Conservation (phyloP, 345 rosid species). For the Aquilaria yunnanensis region DNA sequence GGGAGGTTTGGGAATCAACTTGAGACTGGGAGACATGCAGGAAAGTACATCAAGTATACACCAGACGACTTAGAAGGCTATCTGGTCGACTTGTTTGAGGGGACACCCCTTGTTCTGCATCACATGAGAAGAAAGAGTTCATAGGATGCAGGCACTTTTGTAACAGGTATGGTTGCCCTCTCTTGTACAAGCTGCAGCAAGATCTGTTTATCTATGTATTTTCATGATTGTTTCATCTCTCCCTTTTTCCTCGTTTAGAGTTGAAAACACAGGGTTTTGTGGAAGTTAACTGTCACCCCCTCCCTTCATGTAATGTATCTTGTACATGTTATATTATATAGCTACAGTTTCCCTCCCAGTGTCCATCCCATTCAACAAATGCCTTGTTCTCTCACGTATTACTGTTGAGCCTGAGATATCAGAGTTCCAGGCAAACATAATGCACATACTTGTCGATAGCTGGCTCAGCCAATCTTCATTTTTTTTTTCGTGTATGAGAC, state of each 20-base stretch:
- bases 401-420: too few relatives aligned
- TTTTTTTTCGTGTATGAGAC: too few relatives aligned
- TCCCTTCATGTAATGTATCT: constrained; percentile 34
- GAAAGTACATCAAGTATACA: constrained; percentile 88
- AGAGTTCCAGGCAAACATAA: too few relatives aligned
- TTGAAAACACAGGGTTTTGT: constrained; percentile 39
- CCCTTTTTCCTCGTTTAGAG: constrained; percentile 31
- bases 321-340: constrained; percentile 48
- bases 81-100: constrained; percentile 82
- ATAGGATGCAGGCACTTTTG: constrained; percentile 25
- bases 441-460: too few relatives aligned
- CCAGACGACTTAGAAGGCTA: constrained; percentile 88
- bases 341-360: constrained; percentile 16
- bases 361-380: too few relatives aligned
- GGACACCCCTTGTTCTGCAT: constrained; percentile 70
- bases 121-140: constrained; percentile 68
- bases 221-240: constrained; percentile 27
- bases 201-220: constrained; percentile 25
- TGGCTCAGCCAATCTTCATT: too few relatives aligned
- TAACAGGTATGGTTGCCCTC: constrained; percentile 25
- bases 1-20: constrained; percentile 83
- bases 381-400: too few relatives aligned
- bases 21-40: constrained; percentile 79
- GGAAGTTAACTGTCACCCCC: constrained; percentile 25
- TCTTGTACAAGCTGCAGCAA: constrained; percentile 20